Percentiles rank a stretch among this genome's conserved stretches.
Evolutionary conservation across 1,284 basidiomycete species (phyloP).

Genomic region (Leucoagaricus sp.): DNA sequence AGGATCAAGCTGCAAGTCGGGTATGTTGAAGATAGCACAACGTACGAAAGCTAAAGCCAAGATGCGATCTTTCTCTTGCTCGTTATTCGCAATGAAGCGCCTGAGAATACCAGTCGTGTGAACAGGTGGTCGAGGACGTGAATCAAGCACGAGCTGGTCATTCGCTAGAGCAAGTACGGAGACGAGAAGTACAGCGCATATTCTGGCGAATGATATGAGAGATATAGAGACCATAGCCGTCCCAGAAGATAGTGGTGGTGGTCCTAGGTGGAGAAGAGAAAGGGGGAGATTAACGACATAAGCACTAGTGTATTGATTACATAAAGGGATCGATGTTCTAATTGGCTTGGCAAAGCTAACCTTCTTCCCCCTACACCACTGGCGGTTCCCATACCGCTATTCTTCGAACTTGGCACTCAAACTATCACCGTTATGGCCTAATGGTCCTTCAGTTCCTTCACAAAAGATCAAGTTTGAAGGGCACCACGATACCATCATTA

Average conservation of each 20-base stretch:
- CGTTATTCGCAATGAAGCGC: conserved; percentile 11
- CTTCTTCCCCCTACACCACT: too few species aligned
- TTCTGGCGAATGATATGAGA: not conserved
- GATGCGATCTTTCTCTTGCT: conserved; percentile 2
- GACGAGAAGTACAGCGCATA: conserved; percentile 1
- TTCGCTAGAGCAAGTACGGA: not conserved
- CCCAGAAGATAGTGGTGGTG: not conserved
- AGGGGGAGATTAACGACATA: not conserved
- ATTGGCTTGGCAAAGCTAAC: too few species aligned
- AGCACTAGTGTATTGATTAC: not conserved
- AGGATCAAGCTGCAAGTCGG: not conserved
- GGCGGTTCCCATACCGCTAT: not conserved
- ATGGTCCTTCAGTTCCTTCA: too few species aligned
- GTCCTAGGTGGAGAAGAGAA: not conserved
- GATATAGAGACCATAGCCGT: not conserved
- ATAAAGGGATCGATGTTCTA: not conserved
- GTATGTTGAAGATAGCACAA: not conserved
- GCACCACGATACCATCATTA: too few species aligned
- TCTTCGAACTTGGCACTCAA: too few species aligned
- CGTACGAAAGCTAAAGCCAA: conserved; percentile 11
- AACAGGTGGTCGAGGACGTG: not conserved
- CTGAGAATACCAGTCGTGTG: conserved; percentile 15
- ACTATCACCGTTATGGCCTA: too few species aligned
- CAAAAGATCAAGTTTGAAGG: too few species aligned
- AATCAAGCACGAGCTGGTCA: not conserved